phyloP scores from a whole-genome alignment of 805 yeast genomes.

The Zygosaccharomyces lentus region DNA sequence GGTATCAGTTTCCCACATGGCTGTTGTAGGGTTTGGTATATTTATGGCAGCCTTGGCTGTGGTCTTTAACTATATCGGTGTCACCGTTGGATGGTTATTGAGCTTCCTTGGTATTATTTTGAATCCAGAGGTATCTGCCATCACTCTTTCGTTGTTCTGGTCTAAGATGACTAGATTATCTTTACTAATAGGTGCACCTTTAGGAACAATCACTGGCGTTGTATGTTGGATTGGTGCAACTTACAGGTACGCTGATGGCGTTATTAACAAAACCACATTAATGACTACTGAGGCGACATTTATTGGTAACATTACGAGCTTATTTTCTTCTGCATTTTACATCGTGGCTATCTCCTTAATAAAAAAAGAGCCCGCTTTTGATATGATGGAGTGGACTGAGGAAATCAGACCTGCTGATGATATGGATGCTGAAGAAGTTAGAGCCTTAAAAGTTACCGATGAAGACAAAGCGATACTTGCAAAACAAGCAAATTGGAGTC shows the following conservation, averaged over 20 bases:
- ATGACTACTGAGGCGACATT: conserved; percentile 43
- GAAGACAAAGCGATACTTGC: conserved; percentile 28
- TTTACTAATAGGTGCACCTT: conserved; percentile 33
- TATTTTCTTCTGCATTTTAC: conserved; percentile 33
- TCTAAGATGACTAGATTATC: conserved; percentile 15
- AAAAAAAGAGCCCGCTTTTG: conserved; percentile 35
- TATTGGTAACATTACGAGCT: conserved; percentile 44
- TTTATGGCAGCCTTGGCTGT: conserved; percentile 38
- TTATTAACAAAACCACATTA: conserved; percentile 41
- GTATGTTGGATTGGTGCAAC: conserved; percentile 44
- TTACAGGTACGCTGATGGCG: conserved; percentile 42
- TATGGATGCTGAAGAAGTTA: conserved; percentile 33
- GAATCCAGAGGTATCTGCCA: conserved; percentile 37
- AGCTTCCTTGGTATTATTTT: conserved; percentile 40
- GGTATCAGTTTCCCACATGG: conserved; percentile 35
- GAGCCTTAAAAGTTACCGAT: conserved; percentile 24
- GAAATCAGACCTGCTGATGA: conserved; percentile 36
- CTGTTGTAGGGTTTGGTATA: conserved; percentile 40
- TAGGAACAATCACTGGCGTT: conserved; percentile 51
- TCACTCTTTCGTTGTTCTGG: conserved; percentile 33
- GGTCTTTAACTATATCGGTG: conserved; percentile 41
- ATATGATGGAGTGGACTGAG: conserved; percentile 18
- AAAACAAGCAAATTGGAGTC: conserved; percentile 40
- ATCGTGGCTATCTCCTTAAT: conserved; percentile 30
- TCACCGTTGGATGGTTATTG: conserved; percentile 41